Conservation (phyloP, 2,329 filamentous ascomycete genomes). For the Colletotrichum neosansevieriae region DNA sequence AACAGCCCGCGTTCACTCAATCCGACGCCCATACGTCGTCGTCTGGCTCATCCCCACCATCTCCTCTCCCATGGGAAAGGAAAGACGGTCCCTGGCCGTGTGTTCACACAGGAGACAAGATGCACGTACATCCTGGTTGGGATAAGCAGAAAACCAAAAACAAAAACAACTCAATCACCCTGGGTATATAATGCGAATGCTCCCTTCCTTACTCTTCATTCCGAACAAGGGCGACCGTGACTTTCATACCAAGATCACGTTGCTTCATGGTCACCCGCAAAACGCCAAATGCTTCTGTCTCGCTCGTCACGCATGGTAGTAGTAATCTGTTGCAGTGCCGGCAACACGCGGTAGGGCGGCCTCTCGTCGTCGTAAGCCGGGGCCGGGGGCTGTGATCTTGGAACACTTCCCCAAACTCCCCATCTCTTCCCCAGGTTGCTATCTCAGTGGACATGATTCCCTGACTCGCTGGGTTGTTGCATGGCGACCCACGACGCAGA, state of each 20-base stretch:
- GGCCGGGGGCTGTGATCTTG: background rate
- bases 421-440: background rate
- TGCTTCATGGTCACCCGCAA: slow-evolving; percentile 6
- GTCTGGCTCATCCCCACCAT: slow-evolving; percentile 5
- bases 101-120: slow-evolving; percentile 8
- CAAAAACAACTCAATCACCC: slow-evolving; percentile 12
- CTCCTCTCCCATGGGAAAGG: slow-evolving; percentile 9
- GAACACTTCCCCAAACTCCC: background rate
- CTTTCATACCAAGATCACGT: slow-evolving; percentile 24
- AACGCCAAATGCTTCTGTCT: slow-evolving; percentile 23
- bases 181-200: slow-evolving; percentile 39
- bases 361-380: background rate
- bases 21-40: background rate
- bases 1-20: background rate
- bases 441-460: slow-evolving; percentile 1
- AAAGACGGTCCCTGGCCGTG: background rate
- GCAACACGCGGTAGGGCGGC: slow-evolving; percentile 2
- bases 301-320: background rate
- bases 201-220: slow-evolving; percentile 6
- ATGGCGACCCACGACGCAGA: background rate
- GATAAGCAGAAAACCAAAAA: background rate
- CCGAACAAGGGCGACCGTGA: slow-evolving; percentile 14
- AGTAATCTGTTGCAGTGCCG: background rate
- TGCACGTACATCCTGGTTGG: background rate
- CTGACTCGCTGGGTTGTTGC: slow-evolving; percentile 6